Base-by-base conservation (phyloP, 805 yeast species). In the Citeromyces matritensis region DNA sequence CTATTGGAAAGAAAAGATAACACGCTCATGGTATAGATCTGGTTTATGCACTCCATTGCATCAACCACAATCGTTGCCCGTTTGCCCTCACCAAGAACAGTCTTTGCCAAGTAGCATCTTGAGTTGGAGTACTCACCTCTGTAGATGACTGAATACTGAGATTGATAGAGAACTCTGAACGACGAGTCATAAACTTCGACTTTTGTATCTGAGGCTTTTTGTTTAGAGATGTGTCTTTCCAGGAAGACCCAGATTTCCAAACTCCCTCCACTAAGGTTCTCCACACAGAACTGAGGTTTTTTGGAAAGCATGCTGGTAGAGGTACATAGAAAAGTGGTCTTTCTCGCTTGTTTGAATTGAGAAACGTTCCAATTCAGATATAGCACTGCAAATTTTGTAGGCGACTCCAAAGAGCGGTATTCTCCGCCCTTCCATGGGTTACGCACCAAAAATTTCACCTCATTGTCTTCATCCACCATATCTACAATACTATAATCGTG, bases 251-350 rank as follows among this genome's bases (percentile, higher is more conserved):
- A 27, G 19, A 32, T 24, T 15, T 27, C 32, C 15, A 15, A 14
- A 9, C n/a, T 4, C 4, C n/a, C 4, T 6, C 15, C 23, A 10
- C 27, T 15, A 9, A 19, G 7, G n/a, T 21, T 24, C 4, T 7
- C 24, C 14, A 32, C 27, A 6, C 27, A n/a, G 27, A 23, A 32
- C 23, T 32, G 34, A 10, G 30, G 24, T 9, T 27, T 32, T 9
- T 23, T 13, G 19, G 7, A 17, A 17, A 17, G 7, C 7, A 5
- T 17, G 21, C 5, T 7, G 21, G 21, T 17, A 7, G 21, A 17
- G 21, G 6, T 17, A 7, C 21, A 17, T 17, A 17, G 5, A 17
- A 17, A 17, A 17, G 21, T 5, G 7, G 21, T 7, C 21, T 17
- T 17, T 17, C 7, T 7, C 21, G 7, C 21, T 17, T 17, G 21